These are phyloP conservation scores for Fistulifera pelliculosa DNA, from an alignment of 108 stramenopile species.

Conservation along the genomic window DNA sequence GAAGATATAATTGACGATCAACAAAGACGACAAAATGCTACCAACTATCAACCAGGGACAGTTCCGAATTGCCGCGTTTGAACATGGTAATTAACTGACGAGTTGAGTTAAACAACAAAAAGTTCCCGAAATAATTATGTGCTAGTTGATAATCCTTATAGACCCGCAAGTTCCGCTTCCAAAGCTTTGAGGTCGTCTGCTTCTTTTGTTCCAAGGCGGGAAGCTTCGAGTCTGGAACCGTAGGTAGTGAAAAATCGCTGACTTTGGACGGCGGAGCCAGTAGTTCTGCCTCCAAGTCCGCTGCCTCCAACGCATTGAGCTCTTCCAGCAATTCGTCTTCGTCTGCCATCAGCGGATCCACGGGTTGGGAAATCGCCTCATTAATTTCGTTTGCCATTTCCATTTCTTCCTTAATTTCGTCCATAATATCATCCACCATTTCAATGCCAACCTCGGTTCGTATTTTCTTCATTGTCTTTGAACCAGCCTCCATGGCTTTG, in stretches of 20 bases:
- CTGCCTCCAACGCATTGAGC: conserved; percentile 78
- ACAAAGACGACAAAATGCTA: background rate
- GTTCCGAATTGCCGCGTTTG: too few species aligned
- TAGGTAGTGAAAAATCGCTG: conserved; percentile 31
- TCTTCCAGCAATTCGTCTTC: conserved; percentile 90
- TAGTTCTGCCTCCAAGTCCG: conserved; percentile 75
- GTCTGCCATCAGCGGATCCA: conserved; percentile 70
- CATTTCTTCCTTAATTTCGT: conserved; percentile 92
- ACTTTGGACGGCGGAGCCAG: conserved; percentile 39
- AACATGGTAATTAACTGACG: too few species aligned
- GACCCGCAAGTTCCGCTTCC: conserved; percentile 83
- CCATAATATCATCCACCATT: conserved; percentile 93
- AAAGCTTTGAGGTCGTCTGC: conserved; percentile 77
- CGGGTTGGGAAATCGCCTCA: conserved; percentile 78
- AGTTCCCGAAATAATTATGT: too few species aligned
- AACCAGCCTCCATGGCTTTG: conserved; percentile 86
- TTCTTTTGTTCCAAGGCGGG: conserved; percentile 69
- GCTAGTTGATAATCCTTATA: conserved; percentile 27
- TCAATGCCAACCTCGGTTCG: conserved; percentile 87
- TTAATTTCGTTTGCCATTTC: conserved; percentile 83
- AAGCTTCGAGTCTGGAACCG: conserved; percentile 57
- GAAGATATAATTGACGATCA: background rate
- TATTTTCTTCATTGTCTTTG: conserved; percentile 78
- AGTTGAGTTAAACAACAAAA: too few species aligned
- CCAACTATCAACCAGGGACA: too few species aligned